Base-by-base conservation (phyloP, 192 early-diverging fungal genomes). In the Powellomyces hirtus region DNA sequence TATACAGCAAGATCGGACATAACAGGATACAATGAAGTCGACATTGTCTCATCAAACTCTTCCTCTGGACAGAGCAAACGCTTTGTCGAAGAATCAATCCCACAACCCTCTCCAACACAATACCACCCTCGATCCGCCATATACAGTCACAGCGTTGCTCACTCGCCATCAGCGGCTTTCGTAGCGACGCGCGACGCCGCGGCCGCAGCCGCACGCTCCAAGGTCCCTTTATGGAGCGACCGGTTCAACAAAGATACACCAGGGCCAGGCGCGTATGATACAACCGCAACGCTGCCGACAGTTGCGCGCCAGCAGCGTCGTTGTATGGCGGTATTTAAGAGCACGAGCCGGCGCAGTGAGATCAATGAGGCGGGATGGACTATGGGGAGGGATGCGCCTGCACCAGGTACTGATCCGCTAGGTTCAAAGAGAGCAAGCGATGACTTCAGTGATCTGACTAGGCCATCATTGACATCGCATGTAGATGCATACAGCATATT, bases 161-260 rank as follows among this genome's bases (percentile, higher is more conserved):
- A 72, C 44, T 63, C 73, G 26, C 59, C 77, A 13, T 83, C 81
- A n/a, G 55, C 73, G 13, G 66, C 73, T 36, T 83, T 83, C 67
- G 18, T 65, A 38, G 14, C 69, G 24, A n/a, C 53, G 33, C 53
- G 20, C 27, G 27, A 34, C 7, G 6, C 18, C 5, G 16, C 16
- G 33, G 56, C 34, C 38, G 35, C 53, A 38, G 34, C 44, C 40
- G 49, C 50, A 24, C 42, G 52, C 20, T 55, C 26, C 38, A 7
- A n/a, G n/a, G n/a, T 59, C 29, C 68, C 67, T 33, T 24, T 46
- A 20, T 69, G 67, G 67, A 36, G 40, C 14, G 22, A 70, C 61
- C 20, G 68, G 35, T 55, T 50, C 49, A 45, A 30, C 27, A 24
- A 46, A 40, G 51, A 59, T 27, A 44, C 67, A 38, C 62, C 62